These are phyloP conservation scores for Mercurialis annua DNA, from an alignment of 345 rosid species.

Conservation along the genomic window DNA sequence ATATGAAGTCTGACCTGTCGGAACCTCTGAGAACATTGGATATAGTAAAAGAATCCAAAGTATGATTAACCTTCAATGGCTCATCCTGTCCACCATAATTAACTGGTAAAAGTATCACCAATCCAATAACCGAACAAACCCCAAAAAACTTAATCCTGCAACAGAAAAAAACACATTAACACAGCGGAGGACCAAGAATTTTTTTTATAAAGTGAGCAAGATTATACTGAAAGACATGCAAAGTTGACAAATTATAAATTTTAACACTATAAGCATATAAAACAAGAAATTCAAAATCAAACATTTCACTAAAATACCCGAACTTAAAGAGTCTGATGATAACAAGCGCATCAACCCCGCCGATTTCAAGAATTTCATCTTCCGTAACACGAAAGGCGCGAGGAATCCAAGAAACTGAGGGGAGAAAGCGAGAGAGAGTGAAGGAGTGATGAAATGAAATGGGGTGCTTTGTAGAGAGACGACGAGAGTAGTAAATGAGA, in stretches of 20 bases:
- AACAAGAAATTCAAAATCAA: no score
- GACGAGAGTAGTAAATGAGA: conserved; percentile 75
- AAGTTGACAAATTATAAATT: no score
- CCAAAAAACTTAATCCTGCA: conserved; percentile 70
- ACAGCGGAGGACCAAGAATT: no score
- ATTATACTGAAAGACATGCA: no score
- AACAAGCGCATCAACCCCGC: conserved; percentile 77
- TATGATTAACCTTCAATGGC: conserved; percentile 27
- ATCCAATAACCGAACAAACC: conserved; percentile 63
- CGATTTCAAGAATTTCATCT: conserved; percentile 56
- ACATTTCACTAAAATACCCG: no score
- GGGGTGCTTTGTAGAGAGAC: conserved; percentile 39
- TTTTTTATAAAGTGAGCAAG: no score
- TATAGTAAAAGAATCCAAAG: conserved; percentile 71
- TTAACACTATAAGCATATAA: no score
- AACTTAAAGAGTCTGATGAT: conserved; percentile 83
- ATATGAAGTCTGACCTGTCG: conserved; percentile 44
- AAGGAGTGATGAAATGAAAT: conserved; percentile 33
- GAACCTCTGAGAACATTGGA: conserved; percentile 69
- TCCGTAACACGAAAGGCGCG: conserved; percentile 64
- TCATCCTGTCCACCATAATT: conserved; percentile 57
- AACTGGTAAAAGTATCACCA: conserved; percentile 66
- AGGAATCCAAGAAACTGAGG: conserved; percentile 83
- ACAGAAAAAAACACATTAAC: conserved; percentile 9
- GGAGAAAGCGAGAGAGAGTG: conserved; percentile 56